Conservation (phyloP, 2,329 filamentous ascomycete genomes). For the Monosporascus sp. region DNA sequence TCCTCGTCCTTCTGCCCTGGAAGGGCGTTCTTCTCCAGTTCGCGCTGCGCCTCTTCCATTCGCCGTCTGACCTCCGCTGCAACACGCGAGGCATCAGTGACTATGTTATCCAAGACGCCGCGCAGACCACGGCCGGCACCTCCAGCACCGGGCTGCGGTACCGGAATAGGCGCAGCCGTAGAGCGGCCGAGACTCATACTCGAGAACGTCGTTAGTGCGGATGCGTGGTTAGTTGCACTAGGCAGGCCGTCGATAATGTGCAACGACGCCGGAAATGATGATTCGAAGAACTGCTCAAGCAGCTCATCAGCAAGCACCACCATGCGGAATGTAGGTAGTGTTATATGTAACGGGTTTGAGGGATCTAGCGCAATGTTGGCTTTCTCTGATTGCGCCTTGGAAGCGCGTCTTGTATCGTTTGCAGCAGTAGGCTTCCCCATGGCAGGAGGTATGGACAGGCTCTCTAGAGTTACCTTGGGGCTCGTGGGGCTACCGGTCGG, state of each 20-base stretch:
- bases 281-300: conserved; percentile 95
- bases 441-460: conserved; percentile 30
- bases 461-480: conserved; percentile 37
- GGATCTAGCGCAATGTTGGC: conserved; percentile 91
- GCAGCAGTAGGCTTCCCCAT: conserved; percentile 21
- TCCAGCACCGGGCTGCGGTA: conserved; percentile 32
- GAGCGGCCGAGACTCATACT: conserved; percentile 53
- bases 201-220: conserved; percentile 80
- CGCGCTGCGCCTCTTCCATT: conserved; percentile 93
- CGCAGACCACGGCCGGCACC: conserved; percentile 68
- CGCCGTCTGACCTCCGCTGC: conserved; percentile 85
- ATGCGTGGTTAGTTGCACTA: conserved; percentile 40
- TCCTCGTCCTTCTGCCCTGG: conserved; percentile 60
- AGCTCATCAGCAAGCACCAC: conserved; percentile 94
- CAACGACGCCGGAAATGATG: conserved; percentile 89
- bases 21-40: conserved; percentile 79
- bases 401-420: conserved; percentile 33
- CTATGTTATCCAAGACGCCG: conserved; percentile 94
- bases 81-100: conserved; percentile 94
- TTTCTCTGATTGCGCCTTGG: conserved; percentile 65
- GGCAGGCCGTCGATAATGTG: conserved; percentile 66
- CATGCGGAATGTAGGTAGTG: conserved; percentile 96
- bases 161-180: conserved; percentile 33
- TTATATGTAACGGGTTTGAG: conserved; percentile 89
- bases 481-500: conserved; percentile 36